Conservation (phyloP, 2,329 filamentous ascomycete species). For the Cryphonectria parasitica region DNA sequence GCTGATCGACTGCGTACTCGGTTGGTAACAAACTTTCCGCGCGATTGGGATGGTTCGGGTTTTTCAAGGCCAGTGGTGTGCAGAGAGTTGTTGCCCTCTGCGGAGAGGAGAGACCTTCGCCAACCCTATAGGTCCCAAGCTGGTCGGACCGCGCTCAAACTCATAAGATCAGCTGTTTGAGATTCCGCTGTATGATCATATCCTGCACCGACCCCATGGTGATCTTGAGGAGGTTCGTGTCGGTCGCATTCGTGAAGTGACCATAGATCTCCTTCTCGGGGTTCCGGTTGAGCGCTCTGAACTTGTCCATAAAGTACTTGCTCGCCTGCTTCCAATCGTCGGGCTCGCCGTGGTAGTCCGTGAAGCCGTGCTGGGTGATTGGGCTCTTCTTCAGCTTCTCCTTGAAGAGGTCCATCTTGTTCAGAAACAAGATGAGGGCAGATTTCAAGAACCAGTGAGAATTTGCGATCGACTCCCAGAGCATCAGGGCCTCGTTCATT, state of each 20-base stretch:
- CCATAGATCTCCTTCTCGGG: slow-evolving; percentile 67
- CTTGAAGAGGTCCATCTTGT: slow-evolving; percentile 86
- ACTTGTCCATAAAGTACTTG: slow-evolving; percentile 83
- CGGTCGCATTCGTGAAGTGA: slow-evolving; percentile 65
- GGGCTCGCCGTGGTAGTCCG: slow-evolving; percentile 74
- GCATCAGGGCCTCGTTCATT: slow-evolving; percentile 89
- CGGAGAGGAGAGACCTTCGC: slow-evolving; percentile 11
- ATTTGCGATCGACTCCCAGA: slow-evolving; percentile 85
- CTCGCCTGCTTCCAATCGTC: slow-evolving; percentile 74
- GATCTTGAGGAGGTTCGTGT: slow-evolving; percentile 78
- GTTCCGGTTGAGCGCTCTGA: slow-evolving; percentile 74
- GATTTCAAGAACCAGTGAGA: slow-evolving; percentile 86
- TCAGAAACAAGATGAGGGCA: slow-evolving; percentile 81
- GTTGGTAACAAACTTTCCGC: slow-evolving; percentile 20
- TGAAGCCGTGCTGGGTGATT: slow-evolving; percentile 74
- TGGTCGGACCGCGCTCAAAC: slow-evolving; percentile 28
- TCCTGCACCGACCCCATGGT: slow-evolving; percentile 87
- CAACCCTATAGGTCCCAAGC: slow-evolving; percentile 19
- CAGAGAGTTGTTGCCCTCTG: neutral
- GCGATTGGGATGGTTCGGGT: slow-evolving; percentile 18
- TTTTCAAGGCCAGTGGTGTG: slow-evolving; percentile 11
- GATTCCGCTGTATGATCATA: slow-evolving; percentile 84
- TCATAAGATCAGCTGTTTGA: slow-evolving; percentile 77
- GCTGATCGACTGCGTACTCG: slow-evolving; percentile 30
- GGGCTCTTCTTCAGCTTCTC: slow-evolving; percentile 73